Percentiles rank a stretch among this genome's conserved stretches.
These are phyloP conservation scores for Aspergillus leporis DNA, from an alignment of 495 filamentous ascomycete species.

Conservation along the genomic window DNA sequence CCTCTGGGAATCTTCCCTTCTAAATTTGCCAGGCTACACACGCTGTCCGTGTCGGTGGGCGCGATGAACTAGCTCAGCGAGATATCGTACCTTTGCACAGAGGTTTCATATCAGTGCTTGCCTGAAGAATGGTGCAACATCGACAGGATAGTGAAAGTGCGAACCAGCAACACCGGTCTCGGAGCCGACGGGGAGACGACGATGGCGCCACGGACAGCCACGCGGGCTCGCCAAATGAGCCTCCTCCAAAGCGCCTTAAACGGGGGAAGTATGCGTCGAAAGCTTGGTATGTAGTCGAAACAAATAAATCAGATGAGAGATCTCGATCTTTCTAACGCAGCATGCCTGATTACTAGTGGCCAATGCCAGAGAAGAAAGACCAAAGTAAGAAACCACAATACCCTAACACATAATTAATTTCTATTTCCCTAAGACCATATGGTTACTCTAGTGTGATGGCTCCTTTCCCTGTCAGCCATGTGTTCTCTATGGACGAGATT, in stretches of 20 bases:
- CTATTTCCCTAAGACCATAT: neutral
- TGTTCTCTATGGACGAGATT: constrained; percentile 11
- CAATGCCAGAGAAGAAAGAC: constrained; percentile 28
- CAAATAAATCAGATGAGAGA: no score
- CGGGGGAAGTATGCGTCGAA: constrained; percentile 28
- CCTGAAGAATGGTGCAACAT: neutral
- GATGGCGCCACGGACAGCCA: neutral
- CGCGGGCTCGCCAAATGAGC: neutral
- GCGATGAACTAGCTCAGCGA: neutral
- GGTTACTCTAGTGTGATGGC: constrained; percentile 25
- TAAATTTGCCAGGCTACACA: no score
- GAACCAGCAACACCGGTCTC: neutral
- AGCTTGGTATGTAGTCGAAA: constrained; percentile 23
- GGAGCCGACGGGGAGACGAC: neutral
- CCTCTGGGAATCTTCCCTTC: no score
- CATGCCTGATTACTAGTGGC: constrained; percentile 8
- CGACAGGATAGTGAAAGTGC: neutral
- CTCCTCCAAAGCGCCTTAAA: constrained; percentile 17
- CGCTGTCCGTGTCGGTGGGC: no score
- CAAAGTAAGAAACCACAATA: constrained; percentile 18
- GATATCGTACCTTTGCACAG: neutral
- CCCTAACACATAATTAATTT: neutral
- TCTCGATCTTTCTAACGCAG: neutral
- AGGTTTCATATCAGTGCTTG: neutral
- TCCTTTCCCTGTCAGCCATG: constrained; percentile 25